Evolutionary conservation across 345 rosid species (phyloP).

Genomic region (Eucalyptus globulus): DNA sequence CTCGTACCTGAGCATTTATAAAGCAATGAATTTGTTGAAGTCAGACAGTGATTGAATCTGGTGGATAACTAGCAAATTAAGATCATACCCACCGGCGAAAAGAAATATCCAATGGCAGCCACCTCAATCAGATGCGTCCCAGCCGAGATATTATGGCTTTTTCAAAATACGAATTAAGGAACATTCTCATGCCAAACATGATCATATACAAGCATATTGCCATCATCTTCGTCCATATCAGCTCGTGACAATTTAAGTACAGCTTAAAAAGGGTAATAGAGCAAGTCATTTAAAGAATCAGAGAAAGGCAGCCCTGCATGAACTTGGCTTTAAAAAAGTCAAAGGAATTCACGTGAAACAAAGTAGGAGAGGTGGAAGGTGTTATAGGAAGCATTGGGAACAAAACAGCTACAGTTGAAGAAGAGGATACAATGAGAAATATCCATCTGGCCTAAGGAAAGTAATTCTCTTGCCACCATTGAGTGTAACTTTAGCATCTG

Average conservation of each 20-base stretch:
- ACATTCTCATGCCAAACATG: neutral
- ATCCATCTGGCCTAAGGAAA: slow-evolving; percentile 92
- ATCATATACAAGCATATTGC: neutral
- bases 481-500: slow-evolving; percentile 70
- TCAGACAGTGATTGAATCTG: neutral
- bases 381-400: neutral
- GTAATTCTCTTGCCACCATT: slow-evolving; percentile 73
- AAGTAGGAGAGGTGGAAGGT: neutral
- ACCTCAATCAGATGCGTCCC: slow-evolving; percentile 99
- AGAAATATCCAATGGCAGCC: slow-evolving; percentile 72
- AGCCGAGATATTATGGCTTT: slow-evolving; percentile 74
- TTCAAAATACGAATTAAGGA: slow-evolving; percentile 45
- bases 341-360: neutral
- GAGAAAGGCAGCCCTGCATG: neutral
- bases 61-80: neutral
- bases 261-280: neutral
- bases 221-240: neutral
- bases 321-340: neutral
- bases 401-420: neutral
- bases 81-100: slow-evolving; percentile 69
- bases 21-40: neutral
- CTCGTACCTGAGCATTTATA: slow-evolving; percentile 55
- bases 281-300: neutral
- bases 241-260: neutral
- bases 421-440: slow-evolving; percentile 78